Evolutionary conservation across 768 basidiomycete species (phyloP), one percentile per base, ranked within the genome.

Genomic region (Gautieria morchelliformis): DNA sequence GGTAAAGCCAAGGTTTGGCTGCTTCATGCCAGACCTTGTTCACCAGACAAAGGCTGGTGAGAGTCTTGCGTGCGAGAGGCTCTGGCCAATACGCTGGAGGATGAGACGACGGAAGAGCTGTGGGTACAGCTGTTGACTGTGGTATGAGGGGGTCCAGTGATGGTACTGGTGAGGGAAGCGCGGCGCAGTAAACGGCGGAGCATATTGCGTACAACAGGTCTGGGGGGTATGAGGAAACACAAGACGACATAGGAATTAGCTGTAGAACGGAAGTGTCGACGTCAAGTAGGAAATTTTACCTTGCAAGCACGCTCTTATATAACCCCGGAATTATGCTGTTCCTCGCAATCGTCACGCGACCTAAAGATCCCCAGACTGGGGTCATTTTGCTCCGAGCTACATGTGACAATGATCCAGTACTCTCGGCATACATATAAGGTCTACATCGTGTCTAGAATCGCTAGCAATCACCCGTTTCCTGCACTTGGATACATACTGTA

Each of bases 1-100:
- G 80, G 89, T 90, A 93, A 5, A 93, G 73, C 87, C 86, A 93
- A 0, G 89, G 89, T 63, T 85, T 86, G n/a, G 90, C 87, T 1
- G 88, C 90, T 30, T 81, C 79, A 65, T 83, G 82, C 86, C 87
- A 92, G 3, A 81, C 76, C 64, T 75, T 85, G 64, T 83, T 88
- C 44, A 90, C 88, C 60, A 88, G 78, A 63, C 85, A 89, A 45
- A 92, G 82, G 62, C 70, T 82, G 5, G 80, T 75, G 20, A 93
- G 75, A 0, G 90, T 84, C 58, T 70, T 75, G 12, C 89, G 80
- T 24, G 81, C 75, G 32, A 82, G 63, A 5, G 80, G 74, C 61
- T 91, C 89, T 0, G 86, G 72, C 82, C 83, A 89, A 65, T 80
- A 78, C 15, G 80, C 72, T 1, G 84, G 75, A 0, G 89, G 90